Conservation (phyloP, 257 asterid genomes). For the Avicennia marina region DNA sequence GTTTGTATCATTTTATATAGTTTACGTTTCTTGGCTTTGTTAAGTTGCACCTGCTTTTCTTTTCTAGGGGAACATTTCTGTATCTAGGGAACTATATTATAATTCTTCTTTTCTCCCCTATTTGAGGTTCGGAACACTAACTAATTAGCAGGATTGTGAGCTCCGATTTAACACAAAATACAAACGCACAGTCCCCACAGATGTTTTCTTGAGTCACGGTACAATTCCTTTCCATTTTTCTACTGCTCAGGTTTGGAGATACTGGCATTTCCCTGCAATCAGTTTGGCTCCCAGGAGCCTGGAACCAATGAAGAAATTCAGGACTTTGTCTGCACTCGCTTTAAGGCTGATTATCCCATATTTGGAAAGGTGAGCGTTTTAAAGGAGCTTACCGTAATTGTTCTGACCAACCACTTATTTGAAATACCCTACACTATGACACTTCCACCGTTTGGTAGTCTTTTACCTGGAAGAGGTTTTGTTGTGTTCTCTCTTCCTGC, state of each 20-base stretch:
- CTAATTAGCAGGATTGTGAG: too few relatives aligned
- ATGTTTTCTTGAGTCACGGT: too few relatives aligned
- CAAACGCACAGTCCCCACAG: too few relatives aligned
- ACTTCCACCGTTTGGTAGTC: too few relatives aligned
- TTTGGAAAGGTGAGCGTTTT: constrained; percentile 61
- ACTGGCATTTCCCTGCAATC: constrained; percentile 96
- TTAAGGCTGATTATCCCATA: constrained; percentile 85
- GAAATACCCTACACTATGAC: too few relatives aligned
- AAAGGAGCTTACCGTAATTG: not conserved
- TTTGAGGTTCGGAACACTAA: too few relatives aligned
- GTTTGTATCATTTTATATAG: constrained; percentile 23
- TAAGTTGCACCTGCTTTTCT: not conserved
- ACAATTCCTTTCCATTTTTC: not conserved
- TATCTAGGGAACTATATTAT: too few relatives aligned
- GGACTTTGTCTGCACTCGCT: constrained; percentile 80
- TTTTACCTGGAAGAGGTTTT: too few relatives aligned
- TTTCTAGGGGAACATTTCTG: not conserved
- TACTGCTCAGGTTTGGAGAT: constrained; percentile 67
- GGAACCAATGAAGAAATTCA: constrained; percentile 79
- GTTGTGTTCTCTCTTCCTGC: too few relatives aligned
- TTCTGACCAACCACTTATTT: too few relatives aligned
- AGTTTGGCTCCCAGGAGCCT: constrained; percentile 90
- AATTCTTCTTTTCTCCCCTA: too few relatives aligned
- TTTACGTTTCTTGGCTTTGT: not conserved
- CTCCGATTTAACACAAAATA: too few relatives aligned